Base-by-base conservation (phyloP, 495 filamentous ascomycete genomes). In the Lophiostoma macrostomum region DNA sequence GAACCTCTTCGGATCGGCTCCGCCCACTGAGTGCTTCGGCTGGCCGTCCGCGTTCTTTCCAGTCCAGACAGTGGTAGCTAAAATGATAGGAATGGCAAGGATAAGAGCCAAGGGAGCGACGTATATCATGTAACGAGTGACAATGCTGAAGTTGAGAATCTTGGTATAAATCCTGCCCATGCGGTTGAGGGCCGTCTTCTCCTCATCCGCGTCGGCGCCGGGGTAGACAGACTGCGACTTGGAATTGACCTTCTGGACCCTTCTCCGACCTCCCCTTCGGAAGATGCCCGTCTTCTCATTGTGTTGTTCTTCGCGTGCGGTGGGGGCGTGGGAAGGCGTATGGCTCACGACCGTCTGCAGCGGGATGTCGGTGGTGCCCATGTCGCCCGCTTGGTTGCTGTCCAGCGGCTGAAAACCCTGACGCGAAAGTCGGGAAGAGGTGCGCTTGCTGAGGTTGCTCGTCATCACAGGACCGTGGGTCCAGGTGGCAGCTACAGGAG, bases 111-210 rank as follows among this genome's bases (percentile, higher is more conserved):
- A 66, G 1, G 93, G 93, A 14, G 87, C 66, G 47, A 97, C 81
- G 66, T 95, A 96, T 43, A 98, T 76, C 37, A 96, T 74, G 64
- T 97, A 98, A 23, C 91, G 81, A 43, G 86, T 95, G 60, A 95
- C 65, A 63, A 91, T 80, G 13, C 87, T 91, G 70, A 89, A 95
- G 64, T 87, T 81, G 60, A 93, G 68, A 43, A 98, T 80, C 64
- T 83, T 89, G 63, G 84, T 77, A 69, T 96, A 98, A 52, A 98
- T 68, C 52, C 73, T 81, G n/a, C 93, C 93, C 83, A 98, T 86
- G 39, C 76, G 75, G 50, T 83, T 96, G 58, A 96, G 41, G 0
- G 47, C 65, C 4, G 77, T 79, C 10, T 74, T 61, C 40, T 77
- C 75, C n/a, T 83, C 81, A 5, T 80, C 80, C 29, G 13, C 5